Evolutionary conservation across 208 protist species (phyloP), one percentile per base, ranked within the genome.

Genomic region (Trypanosoma brucei): DNA sequence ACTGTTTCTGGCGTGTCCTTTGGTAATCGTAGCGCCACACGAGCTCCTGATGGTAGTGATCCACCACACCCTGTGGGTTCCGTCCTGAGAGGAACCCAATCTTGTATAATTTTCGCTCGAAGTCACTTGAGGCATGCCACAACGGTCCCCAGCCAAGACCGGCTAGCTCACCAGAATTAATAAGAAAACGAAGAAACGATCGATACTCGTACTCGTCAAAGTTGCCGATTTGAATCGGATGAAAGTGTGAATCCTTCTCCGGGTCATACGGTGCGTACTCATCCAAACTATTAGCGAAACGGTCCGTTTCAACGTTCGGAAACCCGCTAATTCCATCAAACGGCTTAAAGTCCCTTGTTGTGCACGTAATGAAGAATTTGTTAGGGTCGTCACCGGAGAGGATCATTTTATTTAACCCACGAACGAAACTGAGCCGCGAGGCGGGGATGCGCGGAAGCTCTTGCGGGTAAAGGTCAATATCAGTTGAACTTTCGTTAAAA

Each of bases 71-170:
- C 71, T 96, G 88, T 40, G 91, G 91, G 61, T 96, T 96, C 14
- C 79, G 72, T 40, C 83, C 79, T 0, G 91, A 94, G 71, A 96
- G 83, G 67, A 96, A 96, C 8, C 74, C 86, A 55, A 96, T 94
- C 66, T 96, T 96, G 78, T 95, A 94, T 60, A 95, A 72, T 69
- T 94, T 96, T 30, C 91, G 68, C 75, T 96, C 91, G 74, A 96
- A 96, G 42, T 87, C 78, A 56, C 85, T 93, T 14, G 86, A 93
- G 56, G 91, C 81, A 73, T 96, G 91, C 88, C 91, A 96, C 71
- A 96, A 82, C 0, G 91, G 91, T 1, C 91, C 91, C 88, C 91
- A 96, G 2, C 91, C 91, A n/a, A 96, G 69, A n/a, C 91, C 91
- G 7, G 87, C 83, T 22, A 96, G 63, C 62, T 96, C 91, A 35